phyloP scores from a whole-genome alignment of 495 filamentous ascomycete genomes.

The Hyaloscypha bicolor region DNA sequence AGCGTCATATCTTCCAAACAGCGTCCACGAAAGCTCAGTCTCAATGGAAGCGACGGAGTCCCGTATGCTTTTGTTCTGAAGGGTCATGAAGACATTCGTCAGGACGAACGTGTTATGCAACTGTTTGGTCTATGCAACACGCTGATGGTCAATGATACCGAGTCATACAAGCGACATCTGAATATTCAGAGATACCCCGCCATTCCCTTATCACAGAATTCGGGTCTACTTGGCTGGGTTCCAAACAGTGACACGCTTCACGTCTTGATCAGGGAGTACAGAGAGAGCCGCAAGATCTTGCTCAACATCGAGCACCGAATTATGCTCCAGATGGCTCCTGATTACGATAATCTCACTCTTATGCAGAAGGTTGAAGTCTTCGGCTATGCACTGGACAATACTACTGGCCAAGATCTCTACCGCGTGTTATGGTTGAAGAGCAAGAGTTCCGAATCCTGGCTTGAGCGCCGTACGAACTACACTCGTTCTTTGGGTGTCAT shows the following conservation, averaged over 20 bases:
- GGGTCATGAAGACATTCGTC: constrained; percentile 96
- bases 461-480: constrained; percentile 96
- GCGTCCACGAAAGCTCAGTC: constrained; percentile 83
- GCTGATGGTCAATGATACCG: constrained; percentile 84
- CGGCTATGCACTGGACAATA: constrained; percentile 97
- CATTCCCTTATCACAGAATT: constrained; percentile 93
- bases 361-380: constrained; percentile 99
- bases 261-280: constrained; percentile 94
- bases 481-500: constrained; percentile 96
- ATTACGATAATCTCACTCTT: constrained; percentile 95
- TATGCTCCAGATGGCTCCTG: constrained; percentile 99
- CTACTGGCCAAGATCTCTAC: constrained; percentile 96
- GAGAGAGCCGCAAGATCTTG: constrained; percentile 93
- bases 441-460: constrained; percentile 96
- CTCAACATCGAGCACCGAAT: constrained; percentile 99
- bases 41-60: constrained; percentile 84
- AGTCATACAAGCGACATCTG: constrained; percentile 94
- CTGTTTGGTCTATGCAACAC: constrained; percentile 97
- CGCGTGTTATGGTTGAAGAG: constrained; percentile 98
- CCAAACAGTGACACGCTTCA: constrained; percentile 97
- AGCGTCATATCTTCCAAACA: constrained; percentile 97
- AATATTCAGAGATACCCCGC: constrained; percentile 94
- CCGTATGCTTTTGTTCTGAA: constrained; percentile 88
- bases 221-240: constrained; percentile 95
- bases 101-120: constrained; percentile 99